phyloP scores from a whole-genome alignment of 2,329 filamentous ascomycete genomes.

The Aspergillus intermedius region DNA sequence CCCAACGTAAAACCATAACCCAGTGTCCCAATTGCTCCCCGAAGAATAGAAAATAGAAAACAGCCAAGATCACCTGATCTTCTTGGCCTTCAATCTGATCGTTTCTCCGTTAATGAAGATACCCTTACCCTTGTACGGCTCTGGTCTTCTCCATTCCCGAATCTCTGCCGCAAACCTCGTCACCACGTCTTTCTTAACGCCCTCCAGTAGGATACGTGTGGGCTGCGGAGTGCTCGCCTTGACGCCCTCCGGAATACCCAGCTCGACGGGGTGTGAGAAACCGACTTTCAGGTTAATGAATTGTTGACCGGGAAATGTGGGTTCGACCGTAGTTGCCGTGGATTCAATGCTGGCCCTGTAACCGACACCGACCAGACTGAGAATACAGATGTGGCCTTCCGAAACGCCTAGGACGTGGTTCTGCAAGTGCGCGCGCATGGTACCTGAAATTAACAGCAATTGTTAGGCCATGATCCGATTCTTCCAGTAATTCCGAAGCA shows the following conservation, averaged over 20 bases:
- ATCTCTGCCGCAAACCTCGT: conserved; percentile 90
- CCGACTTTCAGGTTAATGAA: conserved; percentile 93
- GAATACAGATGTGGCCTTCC: conserved; percentile 89
- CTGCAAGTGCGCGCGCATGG: conserved; percentile 79
- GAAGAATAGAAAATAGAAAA: conserved; percentile 5
- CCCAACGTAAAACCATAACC: not conserved
- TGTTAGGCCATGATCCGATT: conserved; percentile 12
- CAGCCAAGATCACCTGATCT: conserved; percentile 64
- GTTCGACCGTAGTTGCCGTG: conserved; percentile 57
- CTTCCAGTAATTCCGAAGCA: not conserved
- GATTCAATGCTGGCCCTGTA: conserved; percentile 85
- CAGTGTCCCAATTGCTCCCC: not conserved
- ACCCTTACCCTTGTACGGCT: conserved; percentile 99
- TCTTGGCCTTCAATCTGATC: conserved; percentile 97
- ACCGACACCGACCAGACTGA: conserved; percentile 89
- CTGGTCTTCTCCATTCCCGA: conserved; percentile 78
- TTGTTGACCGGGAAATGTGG: conserved; percentile 72
- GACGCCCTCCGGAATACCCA: conserved; percentile 74
- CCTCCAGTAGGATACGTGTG: conserved; percentile 84
- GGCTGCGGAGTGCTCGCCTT: conserved; percentile 83
- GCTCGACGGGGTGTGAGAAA: conserved; percentile 91
- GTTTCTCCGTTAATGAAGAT: conserved; percentile 98
- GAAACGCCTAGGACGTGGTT: conserved; percentile 91
- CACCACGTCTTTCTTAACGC: conserved; percentile 75
- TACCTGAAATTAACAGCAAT: conserved; percentile 52